A percentile compares a stretch with the other conserved stretches of the same genome.
phyloP scores from a whole-genome alignment of 208 protist genomes.

The Acanthamoeba sp. region DNA sequence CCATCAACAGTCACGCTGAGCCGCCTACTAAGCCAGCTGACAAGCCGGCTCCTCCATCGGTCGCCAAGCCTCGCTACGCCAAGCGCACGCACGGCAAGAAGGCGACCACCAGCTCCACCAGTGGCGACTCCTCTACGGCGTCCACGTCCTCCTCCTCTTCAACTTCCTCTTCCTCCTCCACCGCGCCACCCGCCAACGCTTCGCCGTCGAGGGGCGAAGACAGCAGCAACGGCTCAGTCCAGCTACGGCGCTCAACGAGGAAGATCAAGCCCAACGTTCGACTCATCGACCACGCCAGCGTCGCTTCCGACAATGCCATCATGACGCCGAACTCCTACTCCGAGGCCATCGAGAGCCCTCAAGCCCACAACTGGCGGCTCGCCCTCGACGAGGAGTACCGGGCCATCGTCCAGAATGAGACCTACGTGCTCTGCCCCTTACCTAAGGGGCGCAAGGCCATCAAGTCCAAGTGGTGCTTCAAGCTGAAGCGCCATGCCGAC shows the following conservation, averaged over 20 bases:
- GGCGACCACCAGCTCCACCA: not conserved
- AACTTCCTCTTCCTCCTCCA: constrained; percentile 5
- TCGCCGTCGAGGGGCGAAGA: constrained; percentile 9
- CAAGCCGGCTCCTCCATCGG: not conserved
- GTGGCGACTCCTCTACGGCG: not conserved
- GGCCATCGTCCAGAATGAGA: not conserved
- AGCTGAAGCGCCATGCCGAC: constrained; percentile 15
- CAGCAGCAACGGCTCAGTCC: not conserved
- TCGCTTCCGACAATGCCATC: not conserved
- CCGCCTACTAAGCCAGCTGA: too few species aligned
- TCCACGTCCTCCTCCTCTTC: too few species aligned
- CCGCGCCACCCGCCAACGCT: not conserved
- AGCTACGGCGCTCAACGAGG: constrained; percentile 2
- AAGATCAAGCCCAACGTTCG: not conserved
- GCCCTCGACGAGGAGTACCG: constrained; percentile 1
- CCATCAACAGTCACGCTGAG: too few species aligned
- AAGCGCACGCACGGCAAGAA: not conserved
- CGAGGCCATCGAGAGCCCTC: constrained; percentile 31
- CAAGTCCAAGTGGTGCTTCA: constrained; percentile 21
- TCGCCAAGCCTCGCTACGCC: not conserved
- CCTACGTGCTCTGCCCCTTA: constrained; percentile 1
- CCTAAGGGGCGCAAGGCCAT: not conserved
- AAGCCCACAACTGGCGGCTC: not conserved
- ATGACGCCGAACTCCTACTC: constrained; percentile 11
- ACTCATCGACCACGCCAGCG: not conserved